Base-by-base conservation (phyloP, 371 early-diverging fungal species). In the Zychaea mexicana region DNA sequence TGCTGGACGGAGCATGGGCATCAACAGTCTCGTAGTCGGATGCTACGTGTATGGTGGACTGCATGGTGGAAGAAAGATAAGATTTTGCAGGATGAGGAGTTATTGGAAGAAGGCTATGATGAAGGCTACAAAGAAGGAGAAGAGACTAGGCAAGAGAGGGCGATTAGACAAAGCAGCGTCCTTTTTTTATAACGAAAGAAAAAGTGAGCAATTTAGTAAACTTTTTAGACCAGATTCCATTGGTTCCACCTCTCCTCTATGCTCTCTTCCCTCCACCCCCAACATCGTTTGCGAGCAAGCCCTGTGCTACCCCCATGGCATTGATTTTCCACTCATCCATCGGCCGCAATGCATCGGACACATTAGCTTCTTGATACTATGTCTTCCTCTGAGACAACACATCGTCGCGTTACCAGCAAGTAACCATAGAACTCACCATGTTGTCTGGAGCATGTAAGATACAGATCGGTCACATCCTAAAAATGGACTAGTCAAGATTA, bases 1-100 rank as follows among this genome's bases (percentile, higher is more conserved):
- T 72, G 45, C 67, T 67, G 22, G 73, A 62, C 4, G 73, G 73
- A 13, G 73, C 73, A 54, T 72, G 73, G 21, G 65, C 73, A 47
- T 72, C 73, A 5, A 69, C 69, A 27, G 39, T 24, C 17, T 69
- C 64, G 22, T 65, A 57, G 24, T 69, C 73, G 7, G 67, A 26
- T 26, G 58, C 56, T 26, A 68, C 57, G 42, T 68, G 72, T 54
- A 67, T 72, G 52, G 71, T 71, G 15, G 71, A 66, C 52, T 67
- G 70, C 73, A 69, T 64, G 36, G 60, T 1, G 15, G 4, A 17
- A 12, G 4, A 30, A 7, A 28, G 8, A 3, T 53, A 6, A 28
- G 13, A 17, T 27, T 19, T 36, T 2, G 10, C 17, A 15, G 56
- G 17, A 13, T 3, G 31, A n/a, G 0, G 28, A 31, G 19, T 3